Conservation (phyloP, 2,329 filamentous ascomycete genomes). For the Trichoderma koningiopsis region DNA sequence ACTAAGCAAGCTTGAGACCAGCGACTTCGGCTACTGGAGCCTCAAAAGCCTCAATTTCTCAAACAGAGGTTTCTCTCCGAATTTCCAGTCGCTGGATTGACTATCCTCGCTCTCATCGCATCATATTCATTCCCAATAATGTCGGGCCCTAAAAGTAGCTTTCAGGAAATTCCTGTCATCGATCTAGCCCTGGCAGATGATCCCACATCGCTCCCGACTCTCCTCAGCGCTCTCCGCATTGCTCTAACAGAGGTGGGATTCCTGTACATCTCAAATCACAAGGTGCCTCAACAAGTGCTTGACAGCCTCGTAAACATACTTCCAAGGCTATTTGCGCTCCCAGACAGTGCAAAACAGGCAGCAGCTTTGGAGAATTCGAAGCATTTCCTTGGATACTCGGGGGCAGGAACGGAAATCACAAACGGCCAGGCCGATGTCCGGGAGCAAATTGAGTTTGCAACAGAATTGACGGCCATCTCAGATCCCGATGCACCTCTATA, state of each 20-base stretch:
- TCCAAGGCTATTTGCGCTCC: constrained; percentile 48
- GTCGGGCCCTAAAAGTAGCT: constrained; percentile 28
- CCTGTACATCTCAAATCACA: constrained; percentile 55
- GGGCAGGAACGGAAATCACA: constrained; percentile 57
- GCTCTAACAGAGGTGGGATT: constrained; percentile 56
- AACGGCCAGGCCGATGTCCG: constrained; percentile 49
- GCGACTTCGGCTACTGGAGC: not conserved
- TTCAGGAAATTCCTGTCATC: constrained; percentile 50
- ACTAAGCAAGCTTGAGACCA: constrained; percentile 7
- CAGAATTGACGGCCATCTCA: constrained; percentile 48
- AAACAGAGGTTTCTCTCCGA: not conserved
- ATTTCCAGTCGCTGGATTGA: not conserved
- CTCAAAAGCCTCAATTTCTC: not conserved
- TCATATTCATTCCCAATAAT: not conserved
- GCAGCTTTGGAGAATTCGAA: constrained; percentile 55
- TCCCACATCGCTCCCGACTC: constrained; percentile 36
- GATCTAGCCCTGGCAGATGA: constrained; percentile 49
- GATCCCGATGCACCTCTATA: constrained; percentile 43
- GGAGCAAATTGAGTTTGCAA: constrained; percentile 64
- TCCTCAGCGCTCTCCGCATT: constrained; percentile 48
- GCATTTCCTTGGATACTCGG: constrained; percentile 63
- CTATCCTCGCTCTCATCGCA: not conserved
- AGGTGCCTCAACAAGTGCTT: constrained; percentile 42
- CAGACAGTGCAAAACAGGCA: constrained; percentile 40
- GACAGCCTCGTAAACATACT: constrained; percentile 44